phyloP scores from a whole-genome alignment of 2,329 filamentous ascomycete species.

The Alternaria brassicicola region DNA sequence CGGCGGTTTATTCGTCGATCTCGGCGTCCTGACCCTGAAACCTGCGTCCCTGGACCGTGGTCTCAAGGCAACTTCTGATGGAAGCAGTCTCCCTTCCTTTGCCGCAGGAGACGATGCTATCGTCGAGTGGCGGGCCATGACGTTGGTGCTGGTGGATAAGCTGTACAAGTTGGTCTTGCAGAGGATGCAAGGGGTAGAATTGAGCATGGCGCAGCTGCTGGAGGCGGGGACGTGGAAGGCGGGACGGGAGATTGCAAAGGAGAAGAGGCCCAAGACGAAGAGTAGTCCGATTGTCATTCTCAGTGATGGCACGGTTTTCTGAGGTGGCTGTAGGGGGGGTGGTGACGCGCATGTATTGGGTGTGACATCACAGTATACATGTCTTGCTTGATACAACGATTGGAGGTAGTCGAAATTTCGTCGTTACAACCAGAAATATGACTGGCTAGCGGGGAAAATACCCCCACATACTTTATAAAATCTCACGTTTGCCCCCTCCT shows the following conservation, averaged over 20 bases:
- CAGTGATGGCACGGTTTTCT: slow-evolving; percentile 41
- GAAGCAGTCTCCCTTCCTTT: slow-evolving; percentile 73
- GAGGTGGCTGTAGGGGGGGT: background rate
- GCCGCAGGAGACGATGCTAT: slow-evolving; percentile 74
- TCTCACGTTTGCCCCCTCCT: background rate
- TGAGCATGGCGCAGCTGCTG: slow-evolving; percentile 83
- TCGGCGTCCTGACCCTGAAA: slow-evolving; percentile 78
- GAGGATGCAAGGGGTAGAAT: slow-evolving; percentile 68
- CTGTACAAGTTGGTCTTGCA: slow-evolving; percentile 71
- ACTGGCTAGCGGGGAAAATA: background rate
- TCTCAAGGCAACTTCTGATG: slow-evolving; percentile 61
- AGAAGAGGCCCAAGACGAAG: slow-evolving; percentile 32
- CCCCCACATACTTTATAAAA: background rate
- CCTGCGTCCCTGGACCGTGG: slow-evolving; percentile 69
- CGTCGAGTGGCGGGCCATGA: slow-evolving; percentile 77
- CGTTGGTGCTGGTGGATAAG: slow-evolving; percentile 73
- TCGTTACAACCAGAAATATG: background rate
- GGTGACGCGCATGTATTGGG: too few relatives aligned
- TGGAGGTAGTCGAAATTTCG: background rate
- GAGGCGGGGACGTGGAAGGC: slow-evolving; percentile 95
- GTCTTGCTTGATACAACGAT: background rate
- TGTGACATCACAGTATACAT: background rate
- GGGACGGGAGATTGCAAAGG: slow-evolving; percentile 32
- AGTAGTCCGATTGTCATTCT: slow-evolving; percentile 39
- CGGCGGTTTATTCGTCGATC: slow-evolving; percentile 83